phyloP scores from a whole-genome alignment of 176 grass and related monocot genomes.

The Calamus simplicifolius region DNA sequence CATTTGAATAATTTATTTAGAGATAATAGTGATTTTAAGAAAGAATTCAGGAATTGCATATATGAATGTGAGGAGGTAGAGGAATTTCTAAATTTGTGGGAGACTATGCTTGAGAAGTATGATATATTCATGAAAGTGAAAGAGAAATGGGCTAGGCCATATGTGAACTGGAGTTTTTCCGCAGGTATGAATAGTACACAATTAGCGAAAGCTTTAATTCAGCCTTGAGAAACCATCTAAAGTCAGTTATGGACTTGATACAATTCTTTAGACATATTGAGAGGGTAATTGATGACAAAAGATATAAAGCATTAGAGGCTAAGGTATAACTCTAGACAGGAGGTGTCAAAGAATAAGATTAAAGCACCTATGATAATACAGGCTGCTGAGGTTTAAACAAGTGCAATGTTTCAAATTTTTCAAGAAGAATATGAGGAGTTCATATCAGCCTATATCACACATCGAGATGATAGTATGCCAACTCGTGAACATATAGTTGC shows the following conservation, averaged over 20 bases:
- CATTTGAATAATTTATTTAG: slow-evolving; percentile 31
- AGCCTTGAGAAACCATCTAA: slow-evolving; percentile 36
- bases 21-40: slow-evolving; percentile 39
- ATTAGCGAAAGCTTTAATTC: slow-evolving; percentile 28
- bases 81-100: slow-evolving; percentile 39
- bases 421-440: slow-evolving; percentile 65
- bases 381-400: slow-evolving; percentile 44
- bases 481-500: slow-evolving; percentile 42
- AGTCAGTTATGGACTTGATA: slow-evolving; percentile 8
- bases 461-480: slow-evolving; percentile 30
- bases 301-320: slow-evolving; percentile 37
- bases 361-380: slow-evolving; percentile 54
- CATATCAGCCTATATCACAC: slow-evolving; percentile 50
- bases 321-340: slow-evolving; percentile 36
- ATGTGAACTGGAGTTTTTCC: slow-evolving; percentile 47
- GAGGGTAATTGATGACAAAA: slow-evolving; percentile 19
- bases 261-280: too few relatives aligned
- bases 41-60: slow-evolving; percentile 62
- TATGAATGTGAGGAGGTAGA: slow-evolving; percentile 46
- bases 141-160: slow-evolving; percentile 59
- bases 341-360: slow-evolving; percentile 49
- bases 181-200: slow-evolving; percentile 50
- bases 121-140: slow-evolving; percentile 36
- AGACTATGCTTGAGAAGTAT: slow-evolving; percentile 55
- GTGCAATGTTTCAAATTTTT: slow-evolving; percentile 57